Conservation (phyloP, 768 basidiomycete genomes). For the Cystofilobasidium capitatum region DNA sequence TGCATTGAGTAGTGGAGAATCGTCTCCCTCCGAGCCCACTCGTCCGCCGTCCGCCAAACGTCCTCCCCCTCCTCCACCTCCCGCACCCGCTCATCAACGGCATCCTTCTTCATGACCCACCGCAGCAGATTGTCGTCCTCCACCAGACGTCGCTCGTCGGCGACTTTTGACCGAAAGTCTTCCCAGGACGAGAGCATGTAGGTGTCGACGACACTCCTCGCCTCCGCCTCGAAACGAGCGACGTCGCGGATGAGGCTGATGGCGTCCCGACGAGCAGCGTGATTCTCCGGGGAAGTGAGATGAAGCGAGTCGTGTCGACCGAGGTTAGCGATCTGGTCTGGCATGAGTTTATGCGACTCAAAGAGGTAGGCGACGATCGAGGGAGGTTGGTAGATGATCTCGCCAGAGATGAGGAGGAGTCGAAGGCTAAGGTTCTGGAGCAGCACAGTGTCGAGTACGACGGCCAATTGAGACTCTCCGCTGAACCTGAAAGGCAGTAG, state of each 20-base stretch:
- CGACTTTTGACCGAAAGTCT: neutral
- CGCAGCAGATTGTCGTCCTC: neutral
- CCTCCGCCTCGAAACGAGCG: neutral
- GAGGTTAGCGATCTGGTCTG: neutral
- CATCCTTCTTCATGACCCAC: neutral
- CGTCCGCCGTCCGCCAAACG: conserved; percentile 26
- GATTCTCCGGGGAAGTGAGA: neutral
- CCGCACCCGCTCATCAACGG: neutral
- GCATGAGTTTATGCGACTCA: neutral
- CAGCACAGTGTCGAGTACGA: conserved; percentile 26
- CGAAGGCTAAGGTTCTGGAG: conserved; percentile 12
- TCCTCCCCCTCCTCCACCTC: neutral
- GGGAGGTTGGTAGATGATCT: conserved; percentile 4
- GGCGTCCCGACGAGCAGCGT: neutral
- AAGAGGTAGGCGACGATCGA: neutral
- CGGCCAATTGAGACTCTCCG: neutral
- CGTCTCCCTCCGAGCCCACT: conserved; percentile 29
- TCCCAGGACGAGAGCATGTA: neutral
- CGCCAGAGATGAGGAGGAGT: conserved; percentile 9
- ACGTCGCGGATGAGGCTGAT: neutral
- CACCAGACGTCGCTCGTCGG: neutral
- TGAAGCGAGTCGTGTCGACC: neutral
- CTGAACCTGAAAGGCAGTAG: neutral
- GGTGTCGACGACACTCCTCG: neutral
- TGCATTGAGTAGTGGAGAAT: conserved; percentile 30